Evolutionary conservation across 306 rosid genomes (phyloP), one percentile per base, ranked within the genome.

Genomic region (Quercus parvula): DNA sequence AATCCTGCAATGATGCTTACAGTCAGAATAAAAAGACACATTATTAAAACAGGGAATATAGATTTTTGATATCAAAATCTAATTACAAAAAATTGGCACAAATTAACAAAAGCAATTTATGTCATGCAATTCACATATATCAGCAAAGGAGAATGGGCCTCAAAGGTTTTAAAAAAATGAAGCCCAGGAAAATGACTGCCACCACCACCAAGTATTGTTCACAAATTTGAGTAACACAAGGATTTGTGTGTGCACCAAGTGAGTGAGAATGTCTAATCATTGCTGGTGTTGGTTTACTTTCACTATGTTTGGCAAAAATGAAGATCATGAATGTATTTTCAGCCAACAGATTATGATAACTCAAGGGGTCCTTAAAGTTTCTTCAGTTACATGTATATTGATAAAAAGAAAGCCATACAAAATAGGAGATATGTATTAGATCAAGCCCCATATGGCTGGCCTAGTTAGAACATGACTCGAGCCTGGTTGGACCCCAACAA

Each of bases 1-100:
- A 88, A 67, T 94, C 98, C 97, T 94, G 97, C 81, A 75, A 78
- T 27, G 56, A 52, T 20, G 74, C 83, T 82, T 82, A 67, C 70
- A 64, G 49, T 87, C 81, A 80, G 71, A 75, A 83, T 76, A 75
- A 52, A 76, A 35, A 38, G n/a, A 30, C 14, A 56, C 2, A 44
- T 85, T 46, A 67, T 41, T 31, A 72, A 73, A 6, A 75, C 20
- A 73, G 71, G 67, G n/a, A 79, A 41, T 28, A n/a, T n/a, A n/a
- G n/a, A n/a, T 61, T 35, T 61, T 19, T 66, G 5, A 76, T 73
- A 9, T 3, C 19, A 12, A 28, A 49, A 25, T 15, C 7, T 63
- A 18, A 67, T 7, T 12, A 1, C 28, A 55, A 55, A 19, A 74
- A 52, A 58, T 15, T 19, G 27, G 19, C 11, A 12, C n/a, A 30